phyloP scores from a whole-genome alignment of 805 yeast species.

The Metschnikowia santaceciliae region DNA sequence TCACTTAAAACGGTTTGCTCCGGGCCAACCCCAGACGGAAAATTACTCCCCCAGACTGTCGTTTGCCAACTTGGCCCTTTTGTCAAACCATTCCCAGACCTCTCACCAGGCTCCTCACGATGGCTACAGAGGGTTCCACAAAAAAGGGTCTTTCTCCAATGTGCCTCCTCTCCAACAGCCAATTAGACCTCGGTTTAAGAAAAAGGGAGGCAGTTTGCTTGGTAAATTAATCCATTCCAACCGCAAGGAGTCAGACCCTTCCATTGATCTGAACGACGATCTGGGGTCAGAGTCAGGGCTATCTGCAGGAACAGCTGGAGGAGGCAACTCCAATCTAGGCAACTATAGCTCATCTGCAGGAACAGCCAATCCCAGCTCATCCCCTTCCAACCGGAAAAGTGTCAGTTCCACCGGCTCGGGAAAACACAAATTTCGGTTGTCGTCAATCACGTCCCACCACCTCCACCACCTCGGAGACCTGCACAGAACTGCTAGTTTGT shows the following conservation, averaged over 20 bases:
- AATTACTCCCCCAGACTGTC: slow-evolving; percentile 18
- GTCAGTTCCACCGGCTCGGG: slow-evolving; percentile 16
- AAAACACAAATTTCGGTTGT: slow-evolving; percentile 35
- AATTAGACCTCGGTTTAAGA: slow-evolving; percentile 43
- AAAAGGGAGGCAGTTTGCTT: slow-evolving; percentile 33
- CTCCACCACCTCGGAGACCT: slow-evolving; percentile 1
- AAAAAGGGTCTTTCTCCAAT: slow-evolving; percentile 25
- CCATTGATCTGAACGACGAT: slow-evolving; percentile 8
- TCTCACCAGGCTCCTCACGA: slow-evolving; percentile 10
- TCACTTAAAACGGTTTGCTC: neutral
- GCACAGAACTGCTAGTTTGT: slow-evolving; percentile 14
- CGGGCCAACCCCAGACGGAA: slow-evolving; percentile 7
- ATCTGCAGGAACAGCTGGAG: neutral
- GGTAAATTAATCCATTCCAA: slow-evolving; percentile 38
- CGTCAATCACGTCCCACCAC: slow-evolving; percentile 33
- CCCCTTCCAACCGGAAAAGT: slow-evolving; percentile 7
- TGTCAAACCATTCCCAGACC: neutral
- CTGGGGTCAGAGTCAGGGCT: neutral
- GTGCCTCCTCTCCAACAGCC: slow-evolving; percentile 49
- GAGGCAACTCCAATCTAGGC: slow-evolving; percentile 16
- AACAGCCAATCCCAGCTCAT: neutral
- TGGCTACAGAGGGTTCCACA: slow-evolving; percentile 41
- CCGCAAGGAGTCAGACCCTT: slow-evolving; percentile 28
- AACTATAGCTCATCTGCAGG: slow-evolving; percentile 13
- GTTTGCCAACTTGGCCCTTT: slow-evolving; percentile 6